Conservation (phyloP, 1,284 basidiomycete species). For the Melampsora larici-populina region DNA sequence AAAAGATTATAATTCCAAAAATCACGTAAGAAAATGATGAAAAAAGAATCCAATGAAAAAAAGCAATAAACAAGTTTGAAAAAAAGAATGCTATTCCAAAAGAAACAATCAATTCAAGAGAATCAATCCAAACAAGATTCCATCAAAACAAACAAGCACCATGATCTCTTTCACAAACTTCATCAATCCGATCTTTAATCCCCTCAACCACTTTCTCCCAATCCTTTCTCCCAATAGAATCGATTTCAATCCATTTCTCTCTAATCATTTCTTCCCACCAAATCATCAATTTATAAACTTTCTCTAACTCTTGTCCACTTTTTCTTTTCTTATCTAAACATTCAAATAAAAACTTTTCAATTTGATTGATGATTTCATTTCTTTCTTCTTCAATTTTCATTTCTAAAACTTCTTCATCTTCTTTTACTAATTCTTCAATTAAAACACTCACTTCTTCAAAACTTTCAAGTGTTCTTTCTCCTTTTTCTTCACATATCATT, state of each 20-base stretch:
- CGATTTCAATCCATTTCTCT: not conserved
- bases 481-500: not conserved
- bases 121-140: not conserved
- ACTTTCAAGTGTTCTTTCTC: constrained; percentile 8
- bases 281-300: constrained; percentile 10
- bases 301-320: constrained; percentile 38
- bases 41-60: not conserved
- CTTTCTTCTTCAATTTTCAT: constrained; percentile 12
- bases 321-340: not conserved
- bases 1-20: too few relatives aligned
- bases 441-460: constrained; percentile 24
- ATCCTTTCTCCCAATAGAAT: not conserved
- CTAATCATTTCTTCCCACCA: constrained; percentile 29
- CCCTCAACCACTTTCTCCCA: not conserved
- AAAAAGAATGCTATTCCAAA: not conserved
- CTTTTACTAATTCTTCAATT: constrained; percentile 23
- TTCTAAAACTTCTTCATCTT: not conserved
- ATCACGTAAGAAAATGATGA: too few relatives aligned
- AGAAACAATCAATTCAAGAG: not conserved
- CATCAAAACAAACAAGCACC: not conserved
- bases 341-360: constrained; percentile 24
- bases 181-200: not conserved
- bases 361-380: not conserved
- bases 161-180: not conserved
- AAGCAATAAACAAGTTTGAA: not conserved